Evolutionary conservation across 2,329 filamentous ascomycete genomes (phyloP), one percentile per base, ranked within the genome.

Genomic region (Exophiala oligosperma): DNA sequence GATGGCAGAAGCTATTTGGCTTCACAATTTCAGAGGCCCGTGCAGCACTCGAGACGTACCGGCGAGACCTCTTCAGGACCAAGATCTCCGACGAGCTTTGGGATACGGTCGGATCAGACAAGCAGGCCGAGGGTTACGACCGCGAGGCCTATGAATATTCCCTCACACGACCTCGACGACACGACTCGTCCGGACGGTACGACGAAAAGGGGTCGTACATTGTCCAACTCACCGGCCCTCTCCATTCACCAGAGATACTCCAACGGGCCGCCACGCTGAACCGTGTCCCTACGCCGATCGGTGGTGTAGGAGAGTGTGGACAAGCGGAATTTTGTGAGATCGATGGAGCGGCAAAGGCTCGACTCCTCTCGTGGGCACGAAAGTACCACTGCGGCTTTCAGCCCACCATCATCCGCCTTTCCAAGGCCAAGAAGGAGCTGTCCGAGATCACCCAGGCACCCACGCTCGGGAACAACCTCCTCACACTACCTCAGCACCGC

Each of bases 101-200:
- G 72, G 60, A 66, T 0, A 57, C 71, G 0, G 57, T 76, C 52
- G 59, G 57, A 17, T 38, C 56, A 0, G 67, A 69, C 9, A 71
- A 70, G 53, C 71, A 73, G 61, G 62, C 63, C 1, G 50, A 67
- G 24, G 74, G 73, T 12, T 73, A 72, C 56, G 72, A 74, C 48
- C 71, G 70, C 11, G 73, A 76, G 56, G 69, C 71, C 1, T 77
- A 76, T 57, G 74, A 77, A 62, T 71, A 54, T 43, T 57, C 48
- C 7, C 48, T 63, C 28, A 59, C 46, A 1, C 53, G 44, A 24
- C 11, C 23, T 23, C 46, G 17, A 26, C 3, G 2, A 32, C 9
- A 23, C 37, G 21, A 46, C 32, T 4, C 8, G 4, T 8, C 3
- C 2, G 21, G 8, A 35, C 24, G 14, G 32, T 9, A 9, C 9